Base-by-base conservation (phyloP, 495 filamentous ascomycete genomes). In the Lichenothelia convexa region DNA sequence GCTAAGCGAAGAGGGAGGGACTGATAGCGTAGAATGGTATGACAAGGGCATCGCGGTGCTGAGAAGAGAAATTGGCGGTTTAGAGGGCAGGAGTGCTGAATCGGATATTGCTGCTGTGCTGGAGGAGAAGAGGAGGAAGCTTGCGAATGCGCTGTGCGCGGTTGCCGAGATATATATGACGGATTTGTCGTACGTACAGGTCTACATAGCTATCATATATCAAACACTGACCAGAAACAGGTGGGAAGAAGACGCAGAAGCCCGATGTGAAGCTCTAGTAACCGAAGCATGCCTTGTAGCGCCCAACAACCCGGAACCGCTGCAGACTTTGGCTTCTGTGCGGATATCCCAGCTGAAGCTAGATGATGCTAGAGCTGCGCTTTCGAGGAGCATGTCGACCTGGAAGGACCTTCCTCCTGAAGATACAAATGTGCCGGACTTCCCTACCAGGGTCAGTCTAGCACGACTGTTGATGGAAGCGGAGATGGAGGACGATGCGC, bases 111-210 rank as follows among this genome's bases (percentile, higher is more conserved):
- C 56, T 13, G 40, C 72, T 13, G 30, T 56, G 21, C 45, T 74
- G 18, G 65, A 64, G 15, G 78, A 89, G 49, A 80, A 85, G 59
- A 73, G 73, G 49, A 61, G 56, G 33, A 84, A 87, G 51, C 58
- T 95, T 24, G 80, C 81, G 1, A 80, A 75, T 42, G 82, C 85
- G 3, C 65, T 99, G 19, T 95, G 91, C 56, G 80, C 77, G 2
- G 74, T 93, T 37, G 71, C 79, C 0, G 91, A 99, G 55, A 78
- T 94, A 21, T 95, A 93, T 54, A 99, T 99, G 91, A 95, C 85
- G 20, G 91, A 99, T 61, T 66, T 99, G 42, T 79, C 69, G 56
- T 64, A 49, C 47, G 58, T 59, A 13, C 11, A 34, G 4, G 29
- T 18, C 30, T 23, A 32, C 41, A 22, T 26, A 18, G n/a, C 34